Percentiles rank a stretch among this genome's conserved stretches.
Evolutionary conservation across 257 asterid genomes (phyloP).

Genomic region (Jasminum sambac): DNA sequence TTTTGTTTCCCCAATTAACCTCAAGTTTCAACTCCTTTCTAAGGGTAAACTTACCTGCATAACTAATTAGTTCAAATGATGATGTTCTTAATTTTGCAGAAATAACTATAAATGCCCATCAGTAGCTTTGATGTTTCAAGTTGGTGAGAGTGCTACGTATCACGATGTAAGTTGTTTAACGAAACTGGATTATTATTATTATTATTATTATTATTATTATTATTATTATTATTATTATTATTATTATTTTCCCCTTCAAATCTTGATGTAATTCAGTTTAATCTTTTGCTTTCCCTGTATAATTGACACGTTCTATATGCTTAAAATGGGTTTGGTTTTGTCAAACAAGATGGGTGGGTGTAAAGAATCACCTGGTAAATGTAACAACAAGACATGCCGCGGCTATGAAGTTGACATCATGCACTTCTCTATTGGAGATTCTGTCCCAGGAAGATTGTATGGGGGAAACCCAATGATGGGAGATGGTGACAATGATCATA

Average conservation of each 20-base stretch:
- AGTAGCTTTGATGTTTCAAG: conserved; percentile 82
- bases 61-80: neutral
- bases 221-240: too few species aligned
- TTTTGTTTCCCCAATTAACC: neutral
- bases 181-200: neutral
- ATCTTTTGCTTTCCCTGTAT: neutral
- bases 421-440: conserved; percentile 84
- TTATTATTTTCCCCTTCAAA: too few species aligned
- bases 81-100: conserved; percentile 40
- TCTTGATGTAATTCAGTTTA: conserved; percentile 9
- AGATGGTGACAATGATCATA: conserved; percentile 53
- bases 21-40: neutral
- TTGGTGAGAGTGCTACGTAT: conserved; percentile 80
- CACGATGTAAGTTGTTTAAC: conserved; percentile 50
- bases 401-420: conserved; percentile 87
- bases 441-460: conserved; percentile 86
- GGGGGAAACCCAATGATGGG: conserved; percentile 49
- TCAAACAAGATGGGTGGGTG: conserved; percentile 85
- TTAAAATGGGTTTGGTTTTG: conserved; percentile 26
- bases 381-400: conserved; percentile 67
- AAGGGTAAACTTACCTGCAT: neutral
- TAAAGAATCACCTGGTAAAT: conserved; percentile 59
- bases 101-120: conserved; percentile 69
- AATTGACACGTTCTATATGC: neutral
- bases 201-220: too few species aligned